Conservation (phyloP, 495 filamentous ascomycete genomes). For the Xylaria cubensis region DNA sequence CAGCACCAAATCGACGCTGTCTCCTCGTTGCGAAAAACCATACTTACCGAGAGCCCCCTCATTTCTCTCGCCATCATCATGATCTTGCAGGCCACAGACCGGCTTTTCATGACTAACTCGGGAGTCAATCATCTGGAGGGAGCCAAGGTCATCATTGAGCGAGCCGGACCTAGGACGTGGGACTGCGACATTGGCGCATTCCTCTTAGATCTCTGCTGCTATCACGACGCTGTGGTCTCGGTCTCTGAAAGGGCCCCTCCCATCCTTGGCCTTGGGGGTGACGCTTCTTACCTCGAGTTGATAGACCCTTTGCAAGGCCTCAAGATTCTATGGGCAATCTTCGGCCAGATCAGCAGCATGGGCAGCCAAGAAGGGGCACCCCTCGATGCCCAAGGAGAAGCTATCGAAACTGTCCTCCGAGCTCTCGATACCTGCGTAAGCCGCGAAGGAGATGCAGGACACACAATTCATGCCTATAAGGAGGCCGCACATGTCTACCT, state of each 20-base stretch:
- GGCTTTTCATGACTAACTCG: slow-evolving; percentile 38
- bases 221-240: slow-evolving; percentile 39
- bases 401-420: slow-evolving; percentile 29
- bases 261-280: slow-evolving; percentile 33
- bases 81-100: slow-evolving; percentile 40
- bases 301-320: slow-evolving; percentile 37
- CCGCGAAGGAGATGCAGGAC: slow-evolving; percentile 29
- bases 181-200: slow-evolving; percentile 32
- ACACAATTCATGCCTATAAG: slow-evolving; percentile 39
- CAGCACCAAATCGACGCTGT: slow-evolving; percentile 33
- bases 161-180: slow-evolving; percentile 22
- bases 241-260: slow-evolving; percentile 35
- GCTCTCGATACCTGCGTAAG: slow-evolving; percentile 24
- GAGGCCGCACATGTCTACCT: slow-evolving; percentile 42
- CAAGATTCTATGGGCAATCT: slow-evolving; percentile 30
- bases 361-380: slow-evolving; percentile 18
- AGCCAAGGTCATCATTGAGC: slow-evolving; percentile 38
- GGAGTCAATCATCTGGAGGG: slow-evolving; percentile 40
- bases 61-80: slow-evolving; percentile 39
- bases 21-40: slow-evolving; percentile 33
- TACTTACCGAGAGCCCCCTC: slow-evolving; percentile 32
- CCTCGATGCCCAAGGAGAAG: slow-evolving; percentile 28
- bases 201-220: slow-evolving; percentile 39
- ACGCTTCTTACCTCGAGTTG: slow-evolving; percentile 29
- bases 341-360: slow-evolving; percentile 41